phyloP scores from a whole-genome alignment of 257 asterid species.

The Craterostigma plantagineum region DNA sequence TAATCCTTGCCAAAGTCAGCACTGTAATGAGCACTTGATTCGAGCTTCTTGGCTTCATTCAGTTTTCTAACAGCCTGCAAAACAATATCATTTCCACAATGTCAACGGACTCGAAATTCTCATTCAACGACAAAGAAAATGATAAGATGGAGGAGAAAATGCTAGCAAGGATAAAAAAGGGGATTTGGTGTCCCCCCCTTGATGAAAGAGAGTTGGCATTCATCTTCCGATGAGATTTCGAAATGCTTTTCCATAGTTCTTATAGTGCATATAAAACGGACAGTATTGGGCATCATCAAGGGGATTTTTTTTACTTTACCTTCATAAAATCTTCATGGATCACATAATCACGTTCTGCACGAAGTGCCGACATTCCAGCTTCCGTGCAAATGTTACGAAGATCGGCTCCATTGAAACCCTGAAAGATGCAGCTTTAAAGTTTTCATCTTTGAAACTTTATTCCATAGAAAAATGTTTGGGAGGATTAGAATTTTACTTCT shows the following conservation, averaged over 20 bases:
- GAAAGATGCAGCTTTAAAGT: constrained; percentile 1
- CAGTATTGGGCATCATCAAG: not conserved
- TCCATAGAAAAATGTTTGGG: too few species aligned
- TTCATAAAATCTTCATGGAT: constrained; percentile 98
- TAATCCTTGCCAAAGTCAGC: constrained; percentile 83
- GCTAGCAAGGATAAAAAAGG: too few species aligned
- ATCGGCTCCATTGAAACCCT: constrained; percentile 97
- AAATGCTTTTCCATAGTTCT: not conserved
- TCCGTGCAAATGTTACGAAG: constrained; percentile 90
- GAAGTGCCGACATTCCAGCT: constrained; percentile 92
- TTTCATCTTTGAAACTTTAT: not conserved
- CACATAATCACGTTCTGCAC: constrained; percentile 92
- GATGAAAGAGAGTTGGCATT: too few species aligned
- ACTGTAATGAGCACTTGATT: constrained; percentile 71
- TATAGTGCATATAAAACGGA: not conserved
- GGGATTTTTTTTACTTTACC: constrained; percentile 21
- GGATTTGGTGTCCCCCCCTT: too few species aligned
- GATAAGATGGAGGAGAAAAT: not conserved
- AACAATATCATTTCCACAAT: not conserved
- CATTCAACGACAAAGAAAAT: too few species aligned
- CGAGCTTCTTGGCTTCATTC: constrained; percentile 92
- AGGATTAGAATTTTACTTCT: constrained; percentile 28
- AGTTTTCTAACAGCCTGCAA: constrained; percentile 77
- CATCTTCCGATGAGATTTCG: too few species aligned
- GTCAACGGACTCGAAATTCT: not conserved